phyloP scores from a whole-genome alignment of 1,284 basidiomycete genomes.

The Pseudozyma hubeiensis region DNA sequence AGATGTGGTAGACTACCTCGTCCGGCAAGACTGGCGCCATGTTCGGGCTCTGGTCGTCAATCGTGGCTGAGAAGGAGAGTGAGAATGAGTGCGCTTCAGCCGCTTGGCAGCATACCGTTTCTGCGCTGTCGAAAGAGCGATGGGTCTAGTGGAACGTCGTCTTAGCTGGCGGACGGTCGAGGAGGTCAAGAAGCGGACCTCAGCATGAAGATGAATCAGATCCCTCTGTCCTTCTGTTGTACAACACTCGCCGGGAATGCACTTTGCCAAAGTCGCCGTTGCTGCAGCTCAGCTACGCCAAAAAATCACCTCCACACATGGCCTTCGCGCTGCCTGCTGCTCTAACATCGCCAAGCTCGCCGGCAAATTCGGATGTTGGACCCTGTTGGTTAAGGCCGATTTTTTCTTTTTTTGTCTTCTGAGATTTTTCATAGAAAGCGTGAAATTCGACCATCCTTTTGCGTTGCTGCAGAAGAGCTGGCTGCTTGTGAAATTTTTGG shows the following conservation, averaged over 20 bases:
- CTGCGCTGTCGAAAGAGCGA: too few relatives aligned
- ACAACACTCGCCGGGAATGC: too few relatives aligned
- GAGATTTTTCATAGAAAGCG: too few relatives aligned
- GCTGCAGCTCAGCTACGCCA: conserved; percentile 2
- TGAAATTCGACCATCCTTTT: too few relatives aligned
- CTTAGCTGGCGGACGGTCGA: background rate
- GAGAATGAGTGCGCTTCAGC: too few relatives aligned
- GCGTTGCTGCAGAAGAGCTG: too few relatives aligned
- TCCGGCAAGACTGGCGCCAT: conserved; percentile 33
- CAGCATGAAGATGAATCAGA: conserved; percentile 1
- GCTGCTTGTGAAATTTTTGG: background rate
- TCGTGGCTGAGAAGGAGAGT: too few relatives aligned
- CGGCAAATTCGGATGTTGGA: conserved; percentile 25
- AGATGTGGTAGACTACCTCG: conserved; percentile 39
- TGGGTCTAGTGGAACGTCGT: too few relatives aligned
- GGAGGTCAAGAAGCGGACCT: background rate
- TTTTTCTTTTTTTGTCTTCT: too few relatives aligned
- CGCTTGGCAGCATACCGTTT: too few relatives aligned
- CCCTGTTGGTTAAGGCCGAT: conserved; percentile 6
- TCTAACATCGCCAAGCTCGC: conserved; percentile 15
- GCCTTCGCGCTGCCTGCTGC: background rate
- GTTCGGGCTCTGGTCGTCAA: background rate
- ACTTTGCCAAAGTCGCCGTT: background rate
- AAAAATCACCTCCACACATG: conserved; percentile 21
- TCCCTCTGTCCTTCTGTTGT: background rate